Evolutionary conservation across 495 filamentous ascomycete genomes (phyloP).

Genomic region (Hyaloscypha finlandica): DNA sequence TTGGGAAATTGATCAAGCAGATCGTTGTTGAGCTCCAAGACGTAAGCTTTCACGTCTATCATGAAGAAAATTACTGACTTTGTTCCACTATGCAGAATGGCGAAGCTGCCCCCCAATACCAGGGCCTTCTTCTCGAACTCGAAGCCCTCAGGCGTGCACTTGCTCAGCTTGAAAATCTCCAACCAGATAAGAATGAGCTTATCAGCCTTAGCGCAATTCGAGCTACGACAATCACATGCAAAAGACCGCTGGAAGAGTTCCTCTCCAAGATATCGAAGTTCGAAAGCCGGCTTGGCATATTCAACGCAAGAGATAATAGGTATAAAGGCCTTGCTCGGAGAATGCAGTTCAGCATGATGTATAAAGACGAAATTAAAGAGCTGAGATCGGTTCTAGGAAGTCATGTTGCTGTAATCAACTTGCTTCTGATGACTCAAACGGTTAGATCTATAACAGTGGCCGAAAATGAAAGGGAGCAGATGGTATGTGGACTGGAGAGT

Average conservation of each 20-base stretch:
- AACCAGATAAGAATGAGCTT: background rate
- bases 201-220: background rate
- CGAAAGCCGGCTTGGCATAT: background rate
- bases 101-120: background rate
- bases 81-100: background rate
- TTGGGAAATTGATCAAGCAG: too few relatives aligned
- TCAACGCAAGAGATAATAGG: background rate
- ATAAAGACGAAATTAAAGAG: background rate
- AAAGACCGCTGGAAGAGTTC: background rate
- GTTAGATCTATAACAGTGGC: background rate
- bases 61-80: too few relatives aligned
- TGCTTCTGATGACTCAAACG: conserved; percentile 5
- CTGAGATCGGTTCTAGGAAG: background rate
- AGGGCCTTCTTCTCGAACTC: background rate
- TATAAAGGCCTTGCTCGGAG: background rate
- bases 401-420: background rate
- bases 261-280: background rate
- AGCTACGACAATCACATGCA: background rate
- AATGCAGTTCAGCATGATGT: background rate
- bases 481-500: background rate
- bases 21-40: too few relatives aligned
- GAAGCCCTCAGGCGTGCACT: background rate
- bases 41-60: too few relatives aligned
- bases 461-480: background rate
- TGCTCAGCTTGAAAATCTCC: background rate